Evolutionary conservation across 2,329 filamentous ascomycete species (phyloP), one percentile per base, ranked within the genome.

Genomic region (Elsinoe arachidis): DNA sequence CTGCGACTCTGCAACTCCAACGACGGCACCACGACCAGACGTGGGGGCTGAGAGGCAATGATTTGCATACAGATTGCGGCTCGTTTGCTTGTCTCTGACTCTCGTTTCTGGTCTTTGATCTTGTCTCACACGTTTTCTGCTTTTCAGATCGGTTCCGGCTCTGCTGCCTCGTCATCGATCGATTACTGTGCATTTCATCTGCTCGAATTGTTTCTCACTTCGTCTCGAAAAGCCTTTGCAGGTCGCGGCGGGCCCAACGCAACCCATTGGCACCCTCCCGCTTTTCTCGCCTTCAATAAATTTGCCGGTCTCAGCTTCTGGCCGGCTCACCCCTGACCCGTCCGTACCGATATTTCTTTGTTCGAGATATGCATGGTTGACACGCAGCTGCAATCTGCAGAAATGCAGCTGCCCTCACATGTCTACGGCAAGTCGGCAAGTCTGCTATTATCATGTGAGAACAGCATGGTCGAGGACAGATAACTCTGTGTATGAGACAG

Each of bases 291-390:
- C 21, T 39, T 21, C 52, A 9, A 35, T 35, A 34, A 41, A 44
- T 55, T 41, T 55, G 53, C 26, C 51, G 53, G 53, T 55, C 53
- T 55, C 53, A 55, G 53, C 53, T 55, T 34, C 38, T 23, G n/a
- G 26, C 35, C 21, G 39, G 53, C 53, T 44, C 35, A 37, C 53
- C 38, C 53, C 53, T 55, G 53, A 55, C 37, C 53, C 53, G 35
- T 11, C 12, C 33, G 46, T 51, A 35, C 46, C 46, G 46, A 34
- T 51, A 35, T 51, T 51, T 51, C 26, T 51, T 51, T 51, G 46
- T 51, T 34, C 46, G 26, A 46, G 41, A 46, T 46, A 46, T 30
- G 41, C 41, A 46, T 46, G 19, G 35, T 38, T 38, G 11, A 44
- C 15, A 44, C 23, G 41, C 41, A 23, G 23, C 17, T 19, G 19